These are phyloP conservation scores for Coccomyxa sp. DNA, from an alignment of 139 green algal genomes.

Conservation along the genomic window DNA sequence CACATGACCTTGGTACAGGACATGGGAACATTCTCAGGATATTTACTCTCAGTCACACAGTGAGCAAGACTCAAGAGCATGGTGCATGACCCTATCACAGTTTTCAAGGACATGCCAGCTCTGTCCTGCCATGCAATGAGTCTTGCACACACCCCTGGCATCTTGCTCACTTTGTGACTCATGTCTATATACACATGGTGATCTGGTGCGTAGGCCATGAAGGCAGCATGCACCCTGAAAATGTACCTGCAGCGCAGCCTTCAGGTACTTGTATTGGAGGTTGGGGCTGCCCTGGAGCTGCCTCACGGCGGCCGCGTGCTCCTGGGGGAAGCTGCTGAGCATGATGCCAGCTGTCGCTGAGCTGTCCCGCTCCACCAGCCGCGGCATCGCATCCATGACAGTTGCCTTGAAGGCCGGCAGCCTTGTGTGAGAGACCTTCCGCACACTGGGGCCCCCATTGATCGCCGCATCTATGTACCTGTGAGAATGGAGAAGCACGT, in stretches of 20 bases:
- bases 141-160: too few relatives aligned
- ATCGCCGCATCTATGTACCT: constrained; percentile 20
- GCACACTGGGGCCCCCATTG: constrained; percentile 22
- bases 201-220: too few relatives aligned
- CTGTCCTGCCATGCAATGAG: too few relatives aligned
- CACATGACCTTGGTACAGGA: not conserved
- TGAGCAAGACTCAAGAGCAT: too few relatives aligned
- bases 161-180: too few relatives aligned
- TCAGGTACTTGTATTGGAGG: constrained; percentile 36
- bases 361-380: not conserved
- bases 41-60: too few relatives aligned
- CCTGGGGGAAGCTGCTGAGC: constrained; percentile 25
- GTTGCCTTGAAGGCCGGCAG: constrained; percentile 9
- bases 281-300: constrained; percentile 16
- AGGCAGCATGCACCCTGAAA: too few relatives aligned
- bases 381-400: constrained; percentile 9
- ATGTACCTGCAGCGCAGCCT: constrained; percentile 17
- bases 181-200: too few relatives aligned
- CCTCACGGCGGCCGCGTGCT: constrained; percentile 27
- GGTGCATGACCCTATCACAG: too few relatives aligned
- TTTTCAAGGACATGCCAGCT: too few relatives aligned
- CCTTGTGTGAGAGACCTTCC: not conserved
- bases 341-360: constrained; percentile 12
- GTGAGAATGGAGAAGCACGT: too few relatives aligned
- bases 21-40: too few relatives aligned